Evolutionary conservation across 2,329 filamentous ascomycete genomes (phyloP).

Genomic region (Aureobasidium lini): DNA sequence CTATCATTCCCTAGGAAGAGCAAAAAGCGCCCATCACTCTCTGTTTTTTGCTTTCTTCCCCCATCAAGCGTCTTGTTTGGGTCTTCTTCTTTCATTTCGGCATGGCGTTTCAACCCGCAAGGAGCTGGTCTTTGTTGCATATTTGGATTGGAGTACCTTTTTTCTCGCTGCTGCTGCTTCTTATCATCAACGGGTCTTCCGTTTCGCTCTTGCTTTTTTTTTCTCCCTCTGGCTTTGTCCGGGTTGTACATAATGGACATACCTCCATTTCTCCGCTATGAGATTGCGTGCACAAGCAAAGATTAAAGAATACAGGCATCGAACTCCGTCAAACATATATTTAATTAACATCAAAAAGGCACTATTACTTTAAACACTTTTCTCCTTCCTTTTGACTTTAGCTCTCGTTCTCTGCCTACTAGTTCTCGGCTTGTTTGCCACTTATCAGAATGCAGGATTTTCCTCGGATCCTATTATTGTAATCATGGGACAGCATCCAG

Average conservation of each 20-base stretch:
- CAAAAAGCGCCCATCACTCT: constrained; percentile 5
- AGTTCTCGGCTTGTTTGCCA: no score
- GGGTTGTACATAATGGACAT: not conserved
- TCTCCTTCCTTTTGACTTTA: no score
- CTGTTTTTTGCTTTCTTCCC: constrained; percentile 1
- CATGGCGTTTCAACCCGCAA: not conserved
- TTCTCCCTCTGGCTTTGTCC: not conserved
- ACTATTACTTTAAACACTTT: no score
- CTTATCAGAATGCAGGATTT: no score
- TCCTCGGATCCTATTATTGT: no score
- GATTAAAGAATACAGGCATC: not conserved
- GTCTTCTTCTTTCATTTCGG: not conserved
- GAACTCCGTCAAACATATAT: not conserved
- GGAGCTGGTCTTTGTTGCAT: constrained; percentile 8
- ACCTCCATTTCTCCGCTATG: not conserved
- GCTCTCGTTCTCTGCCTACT: no score
- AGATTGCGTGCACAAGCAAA: not conserved
- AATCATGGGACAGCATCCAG: no score
- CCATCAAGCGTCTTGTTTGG: not conserved
- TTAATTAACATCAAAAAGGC: not conserved
- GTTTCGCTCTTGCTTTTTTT: no score
- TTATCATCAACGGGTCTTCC: not conserved
- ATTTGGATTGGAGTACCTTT: constrained; percentile 1
- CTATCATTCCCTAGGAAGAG: constrained; percentile 7
- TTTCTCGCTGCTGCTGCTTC: not conserved